Evolutionary conservation across 106 monocot genomes (phyloP).

Genomic region (Dendrobium catenatum): DNA sequence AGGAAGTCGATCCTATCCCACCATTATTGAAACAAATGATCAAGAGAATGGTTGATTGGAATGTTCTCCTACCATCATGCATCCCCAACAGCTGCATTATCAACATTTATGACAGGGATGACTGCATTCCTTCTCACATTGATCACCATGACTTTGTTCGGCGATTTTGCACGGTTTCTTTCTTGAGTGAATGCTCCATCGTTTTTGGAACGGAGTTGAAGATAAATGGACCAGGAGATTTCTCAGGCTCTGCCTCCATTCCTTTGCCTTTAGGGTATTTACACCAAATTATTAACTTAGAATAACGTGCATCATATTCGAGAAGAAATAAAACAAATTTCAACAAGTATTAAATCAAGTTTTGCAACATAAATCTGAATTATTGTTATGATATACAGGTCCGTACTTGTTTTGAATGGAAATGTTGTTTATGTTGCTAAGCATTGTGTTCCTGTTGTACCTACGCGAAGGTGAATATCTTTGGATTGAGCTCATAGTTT

Average conservation of each 20-base stretch:
- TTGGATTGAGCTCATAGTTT: not conserved
- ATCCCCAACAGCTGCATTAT: slow-evolving; percentile 54
- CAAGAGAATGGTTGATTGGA: slow-evolving; percentile 40
- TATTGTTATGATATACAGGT: slow-evolving; percentile 21
- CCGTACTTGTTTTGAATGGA: slow-evolving; percentile 67
- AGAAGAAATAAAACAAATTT: not conserved
- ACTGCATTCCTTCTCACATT: slow-evolving; percentile 61
- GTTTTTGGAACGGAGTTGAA: slow-evolving; percentile 41
- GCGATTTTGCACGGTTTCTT: slow-evolving; percentile 49
- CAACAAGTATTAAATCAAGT: not conserved
- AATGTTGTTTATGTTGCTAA: slow-evolving; percentile 75
- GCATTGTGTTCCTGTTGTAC: slow-evolving; percentile 74
- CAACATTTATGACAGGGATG: slow-evolving; percentile 52
- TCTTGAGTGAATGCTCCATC: slow-evolving; percentile 36
- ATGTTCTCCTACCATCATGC: slow-evolving; percentile 35
- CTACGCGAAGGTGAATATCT: not conserved
- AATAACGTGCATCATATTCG: no score
- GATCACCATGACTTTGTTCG: slow-evolving; percentile 53
- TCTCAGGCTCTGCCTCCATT: slow-evolving; percentile 30
- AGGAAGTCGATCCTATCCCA: slow-evolving; percentile 37
- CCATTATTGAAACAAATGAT: slow-evolving; percentile 43
- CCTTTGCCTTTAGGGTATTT: slow-evolving; percentile 41
- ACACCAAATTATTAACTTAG: no score
- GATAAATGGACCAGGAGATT: slow-evolving; percentile 28
- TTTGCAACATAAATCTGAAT: not conserved